Conservation (phyloP, 2,329 filamentous ascomycete genomes). For the Colletotrichum gloeosporioides region DNA sequence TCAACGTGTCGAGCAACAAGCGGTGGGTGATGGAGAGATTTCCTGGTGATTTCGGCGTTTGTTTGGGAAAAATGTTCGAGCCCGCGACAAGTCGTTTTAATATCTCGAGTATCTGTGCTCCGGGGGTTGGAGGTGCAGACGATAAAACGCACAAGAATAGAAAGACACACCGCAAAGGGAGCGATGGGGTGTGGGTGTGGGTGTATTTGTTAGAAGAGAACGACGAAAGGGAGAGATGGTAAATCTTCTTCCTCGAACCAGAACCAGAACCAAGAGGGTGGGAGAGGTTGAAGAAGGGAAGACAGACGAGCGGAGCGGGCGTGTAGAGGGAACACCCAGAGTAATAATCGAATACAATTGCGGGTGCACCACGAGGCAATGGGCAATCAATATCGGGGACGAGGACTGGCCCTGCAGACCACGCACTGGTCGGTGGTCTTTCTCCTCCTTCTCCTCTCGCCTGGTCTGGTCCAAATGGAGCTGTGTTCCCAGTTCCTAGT, state of each 20-base stretch:
- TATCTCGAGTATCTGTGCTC: background rate
- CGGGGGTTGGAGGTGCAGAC: background rate
- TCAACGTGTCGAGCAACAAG: conserved; percentile 16
- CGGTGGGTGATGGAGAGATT: background rate
- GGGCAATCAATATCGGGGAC: background rate
- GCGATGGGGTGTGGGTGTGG: background rate
- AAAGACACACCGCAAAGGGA: conserved; percentile 18
- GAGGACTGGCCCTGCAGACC: background rate
- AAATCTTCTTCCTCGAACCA: conserved; percentile 5
- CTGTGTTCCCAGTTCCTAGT: background rate
- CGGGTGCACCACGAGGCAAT: background rate
- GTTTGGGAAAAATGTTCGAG: conserved; percentile 7
- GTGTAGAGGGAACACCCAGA: conserved; percentile 7
- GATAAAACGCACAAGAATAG: background rate
- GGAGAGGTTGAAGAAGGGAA: conserved; percentile 1
- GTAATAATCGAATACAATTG: conserved; percentile 9
- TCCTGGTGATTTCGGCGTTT: background rate
- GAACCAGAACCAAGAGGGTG: background rate
- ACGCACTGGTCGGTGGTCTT: background rate
- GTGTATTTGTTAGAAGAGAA: background rate
- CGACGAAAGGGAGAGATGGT: background rate
- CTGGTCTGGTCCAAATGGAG: background rate
- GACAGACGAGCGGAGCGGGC: background rate
- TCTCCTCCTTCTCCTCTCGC: background rate
- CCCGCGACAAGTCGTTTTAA: conserved; percentile 9